These are phyloP conservation scores for Edaphochlamys debaryana DNA, from an alignment of 139 green algal genomes.

Conservation along the genomic window DNA sequence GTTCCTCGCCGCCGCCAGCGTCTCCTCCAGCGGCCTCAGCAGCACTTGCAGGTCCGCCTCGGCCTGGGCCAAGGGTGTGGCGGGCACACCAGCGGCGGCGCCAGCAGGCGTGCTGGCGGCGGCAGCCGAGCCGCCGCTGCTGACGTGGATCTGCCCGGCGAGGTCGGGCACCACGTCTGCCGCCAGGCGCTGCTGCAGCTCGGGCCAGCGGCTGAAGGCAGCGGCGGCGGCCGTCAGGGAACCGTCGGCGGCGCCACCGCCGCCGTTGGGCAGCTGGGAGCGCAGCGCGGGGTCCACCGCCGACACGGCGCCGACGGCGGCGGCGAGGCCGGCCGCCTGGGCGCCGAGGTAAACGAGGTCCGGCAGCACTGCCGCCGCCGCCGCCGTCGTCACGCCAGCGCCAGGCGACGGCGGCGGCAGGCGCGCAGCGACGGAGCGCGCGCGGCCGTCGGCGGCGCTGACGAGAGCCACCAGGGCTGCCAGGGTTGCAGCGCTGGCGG, in stretches of 20 bases:
- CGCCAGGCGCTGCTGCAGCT: constrained; percentile 16
- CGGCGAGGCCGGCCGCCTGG: neutral
- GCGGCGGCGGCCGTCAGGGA: constrained; percentile 24
- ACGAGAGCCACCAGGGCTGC: neutral
- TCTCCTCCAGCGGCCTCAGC: neutral
- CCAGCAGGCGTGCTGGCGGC: neutral
- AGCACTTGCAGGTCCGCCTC: neutral
- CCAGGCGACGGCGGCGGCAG: neutral
- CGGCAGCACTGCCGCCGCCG: neutral
- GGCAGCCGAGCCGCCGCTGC: neutral
- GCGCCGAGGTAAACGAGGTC: neutral
- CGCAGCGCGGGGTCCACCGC: neutral
- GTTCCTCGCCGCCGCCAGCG: constrained; percentile 1
- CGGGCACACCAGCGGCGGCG: too few species aligned
- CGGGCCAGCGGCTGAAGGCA: neutral
- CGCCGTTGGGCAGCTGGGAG: neutral
- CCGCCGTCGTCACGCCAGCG: neutral
- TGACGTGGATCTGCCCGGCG: constrained; percentile 18
- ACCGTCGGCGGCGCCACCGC: neutral
- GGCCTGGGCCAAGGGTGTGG: neutral
- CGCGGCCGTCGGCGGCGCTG: neutral
- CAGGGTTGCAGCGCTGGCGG: too few species aligned
- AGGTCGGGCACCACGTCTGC: constrained; percentile 19
- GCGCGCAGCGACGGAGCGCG: neutral
- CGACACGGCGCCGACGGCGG: neutral